Evolutionary conservation across 2,329 filamentous ascomycete genomes (phyloP).

Genomic region (Thielaviopsis populi): DNA sequence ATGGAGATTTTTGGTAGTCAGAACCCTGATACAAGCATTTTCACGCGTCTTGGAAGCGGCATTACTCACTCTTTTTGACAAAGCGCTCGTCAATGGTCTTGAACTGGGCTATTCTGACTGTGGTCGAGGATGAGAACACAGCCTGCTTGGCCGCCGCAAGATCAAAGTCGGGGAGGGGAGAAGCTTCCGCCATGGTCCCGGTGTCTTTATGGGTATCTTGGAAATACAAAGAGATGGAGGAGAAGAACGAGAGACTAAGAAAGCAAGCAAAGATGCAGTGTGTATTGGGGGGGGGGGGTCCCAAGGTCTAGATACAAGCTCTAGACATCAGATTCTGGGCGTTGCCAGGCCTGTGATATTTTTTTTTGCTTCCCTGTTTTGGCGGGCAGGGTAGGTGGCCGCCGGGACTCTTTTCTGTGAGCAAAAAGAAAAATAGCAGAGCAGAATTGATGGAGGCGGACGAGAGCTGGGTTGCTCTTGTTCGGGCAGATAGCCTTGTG

Average conservation of each 20-base stretch:
- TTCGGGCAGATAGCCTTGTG: neutral
- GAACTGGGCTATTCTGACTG: slow-evolving; percentile 38
- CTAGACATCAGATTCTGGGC: slow-evolving; percentile 7
- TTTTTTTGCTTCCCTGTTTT: neutral
- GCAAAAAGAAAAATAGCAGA: neutral
- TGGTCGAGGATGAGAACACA: slow-evolving; percentile 48
- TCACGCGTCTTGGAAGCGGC: slow-evolving; percentile 18
- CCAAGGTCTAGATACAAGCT: slow-evolving; percentile 1
- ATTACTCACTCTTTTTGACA: slow-evolving; percentile 35
- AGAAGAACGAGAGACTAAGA: neutral
- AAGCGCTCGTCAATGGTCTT: slow-evolving; percentile 42
- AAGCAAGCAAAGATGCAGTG: neutral
- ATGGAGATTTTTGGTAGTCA: neutral
- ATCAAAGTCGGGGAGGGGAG: slow-evolving; percentile 30
- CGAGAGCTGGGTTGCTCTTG: slow-evolving; percentile 1
- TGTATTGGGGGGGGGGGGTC: neutral
- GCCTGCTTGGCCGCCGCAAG: slow-evolving; percentile 34
- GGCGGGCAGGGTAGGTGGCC: neutral
- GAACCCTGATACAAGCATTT: neutral
- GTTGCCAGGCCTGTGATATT: slow-evolving; percentile 3
- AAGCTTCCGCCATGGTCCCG: slow-evolving; percentile 17
- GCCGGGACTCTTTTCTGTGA: neutral
- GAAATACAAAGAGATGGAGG: neutral
- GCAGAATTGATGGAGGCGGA: neutral
- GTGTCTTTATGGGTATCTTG: slow-evolving; percentile 5